phyloP scores from a whole-genome alignment of 192 early-diverging fungal genomes.

The Gamsiella multidivaricata region DNA sequence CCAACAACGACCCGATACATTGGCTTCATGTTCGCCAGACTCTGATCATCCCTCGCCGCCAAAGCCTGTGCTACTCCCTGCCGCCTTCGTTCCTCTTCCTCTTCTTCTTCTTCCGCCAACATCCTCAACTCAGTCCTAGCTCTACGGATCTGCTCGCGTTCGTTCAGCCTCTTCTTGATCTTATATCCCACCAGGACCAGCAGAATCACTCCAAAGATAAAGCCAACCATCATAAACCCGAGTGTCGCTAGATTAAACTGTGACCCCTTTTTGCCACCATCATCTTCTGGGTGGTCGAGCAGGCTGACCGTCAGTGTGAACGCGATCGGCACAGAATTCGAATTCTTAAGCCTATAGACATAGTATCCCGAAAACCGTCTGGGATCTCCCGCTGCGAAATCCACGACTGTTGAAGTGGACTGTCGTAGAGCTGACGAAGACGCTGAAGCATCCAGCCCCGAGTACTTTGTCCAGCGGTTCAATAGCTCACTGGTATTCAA shows the following conservation, averaged over 20 bases:
- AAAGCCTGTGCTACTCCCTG: background rate
- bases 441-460: conserved; percentile 32
- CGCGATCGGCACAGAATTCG: background rate
- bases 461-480: conserved; percentile 28
- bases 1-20: conserved; percentile 37
- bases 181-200: conserved; percentile 15
- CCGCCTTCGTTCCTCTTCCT: conserved; percentile 30
- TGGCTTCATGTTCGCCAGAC: conserved; percentile 24
- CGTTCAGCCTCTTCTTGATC: conserved; percentile 11
- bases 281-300: background rate
- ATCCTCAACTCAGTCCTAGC: conserved; percentile 13
- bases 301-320: conserved; percentile 24
- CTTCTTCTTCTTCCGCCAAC: conserved; percentile 31
- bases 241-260: conserved; percentile 34
- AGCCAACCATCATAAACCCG: conserved; percentile 36
- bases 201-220: conserved; percentile 20
- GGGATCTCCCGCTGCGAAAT: conserved; percentile 31
- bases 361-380: conserved; percentile 52
- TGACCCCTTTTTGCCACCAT: background rate
- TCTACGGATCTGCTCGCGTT: conserved; percentile 6
- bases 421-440: conserved; percentile 17
- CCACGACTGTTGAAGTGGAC: background rate
- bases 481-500: conserved; percentile 23
- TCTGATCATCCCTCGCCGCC: background rate
- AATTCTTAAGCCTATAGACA: conserved; percentile 44